Percentiles rank a stretch among this genome's conserved stretches.
Evolutionary conservation across 192 early-diverging fungal species (phyloP).

Genomic region (Neocallimastix lanati): DNA sequence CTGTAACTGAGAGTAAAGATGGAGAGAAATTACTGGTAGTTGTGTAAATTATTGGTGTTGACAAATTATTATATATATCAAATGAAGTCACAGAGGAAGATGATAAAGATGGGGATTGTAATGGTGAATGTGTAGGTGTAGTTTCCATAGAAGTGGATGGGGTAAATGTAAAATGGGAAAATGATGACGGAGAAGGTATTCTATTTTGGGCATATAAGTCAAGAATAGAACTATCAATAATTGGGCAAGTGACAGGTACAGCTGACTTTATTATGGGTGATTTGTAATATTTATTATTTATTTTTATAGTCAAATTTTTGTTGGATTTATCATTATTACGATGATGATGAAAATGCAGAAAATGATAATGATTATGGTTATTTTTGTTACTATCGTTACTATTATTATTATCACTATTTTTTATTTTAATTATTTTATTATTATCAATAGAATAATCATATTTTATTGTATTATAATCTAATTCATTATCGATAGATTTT

Average conservation of each 20-base stretch:
- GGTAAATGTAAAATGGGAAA: no score
- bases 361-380: not conserved
- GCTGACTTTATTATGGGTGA: not conserved
- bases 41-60: no score
- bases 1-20: not conserved
- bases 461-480: not conserved
- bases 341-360: not conserved
- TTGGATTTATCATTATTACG: not conserved
- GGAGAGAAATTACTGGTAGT: not conserved
- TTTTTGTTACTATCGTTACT: not conserved
- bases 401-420: not conserved
- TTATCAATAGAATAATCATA: not conserved
- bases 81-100: not conserved
- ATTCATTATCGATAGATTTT: not conserved
- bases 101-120: not conserved
- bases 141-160: not conserved
- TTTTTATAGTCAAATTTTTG: not conserved
- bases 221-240: not conserved
- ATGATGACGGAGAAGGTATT: not conserved
- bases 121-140: not conserved
- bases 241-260: not conserved
- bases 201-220: not conserved
- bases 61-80: no score
- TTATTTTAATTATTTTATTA: not conserved
- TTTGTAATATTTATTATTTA: not conserved